phyloP scores from a whole-genome alignment of 345 rosid species.

The Triadica sebifera region DNA sequence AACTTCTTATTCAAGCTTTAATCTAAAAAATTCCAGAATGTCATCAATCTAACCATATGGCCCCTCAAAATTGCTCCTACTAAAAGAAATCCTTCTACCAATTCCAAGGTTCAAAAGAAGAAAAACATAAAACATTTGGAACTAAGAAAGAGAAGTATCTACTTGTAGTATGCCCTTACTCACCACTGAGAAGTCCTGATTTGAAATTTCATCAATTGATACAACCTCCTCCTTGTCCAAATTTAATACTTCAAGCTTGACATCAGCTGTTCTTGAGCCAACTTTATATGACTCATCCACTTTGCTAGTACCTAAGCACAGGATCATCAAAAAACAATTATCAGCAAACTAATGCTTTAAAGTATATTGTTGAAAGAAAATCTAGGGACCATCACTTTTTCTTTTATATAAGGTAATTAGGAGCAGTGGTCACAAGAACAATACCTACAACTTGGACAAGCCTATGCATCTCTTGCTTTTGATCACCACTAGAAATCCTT shows the following conservation, averaged over 20 bases:
- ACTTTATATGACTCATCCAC: slow-evolving; percentile 57
- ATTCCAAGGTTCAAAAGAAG: background rate
- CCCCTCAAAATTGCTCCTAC: background rate
- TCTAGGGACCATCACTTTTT: slow-evolving; percentile 6
- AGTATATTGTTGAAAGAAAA: slow-evolving; percentile 9
- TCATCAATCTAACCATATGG: background rate
- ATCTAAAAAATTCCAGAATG: background rate
- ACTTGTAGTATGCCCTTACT: slow-evolving; percentile 7
- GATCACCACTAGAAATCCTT: slow-evolving; percentile 59
- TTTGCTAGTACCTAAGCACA: slow-evolving; percentile 60
- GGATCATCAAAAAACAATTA: slow-evolving; percentile 17
- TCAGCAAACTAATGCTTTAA: background rate
- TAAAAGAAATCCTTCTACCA: background rate
- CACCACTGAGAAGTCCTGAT: slow-evolving; percentile 91
- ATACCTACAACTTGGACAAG: slow-evolving; percentile 92
- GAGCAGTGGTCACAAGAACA: slow-evolving; percentile 18
- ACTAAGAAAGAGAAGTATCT: background rate
- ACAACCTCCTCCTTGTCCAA: slow-evolving; percentile 69
- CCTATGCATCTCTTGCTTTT: slow-evolving; percentile 68
- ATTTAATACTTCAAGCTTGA: slow-evolving; percentile 70
- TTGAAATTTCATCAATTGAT: slow-evolving; percentile 68
- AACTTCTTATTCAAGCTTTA: background rate
- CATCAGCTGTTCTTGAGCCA: slow-evolving; percentile 53
- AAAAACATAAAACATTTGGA: background rate
- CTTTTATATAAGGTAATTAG: slow-evolving; percentile 20